Conservation (phyloP, 2,329 filamentous ascomycete species). For the Exophiala spinifera region DNA sequence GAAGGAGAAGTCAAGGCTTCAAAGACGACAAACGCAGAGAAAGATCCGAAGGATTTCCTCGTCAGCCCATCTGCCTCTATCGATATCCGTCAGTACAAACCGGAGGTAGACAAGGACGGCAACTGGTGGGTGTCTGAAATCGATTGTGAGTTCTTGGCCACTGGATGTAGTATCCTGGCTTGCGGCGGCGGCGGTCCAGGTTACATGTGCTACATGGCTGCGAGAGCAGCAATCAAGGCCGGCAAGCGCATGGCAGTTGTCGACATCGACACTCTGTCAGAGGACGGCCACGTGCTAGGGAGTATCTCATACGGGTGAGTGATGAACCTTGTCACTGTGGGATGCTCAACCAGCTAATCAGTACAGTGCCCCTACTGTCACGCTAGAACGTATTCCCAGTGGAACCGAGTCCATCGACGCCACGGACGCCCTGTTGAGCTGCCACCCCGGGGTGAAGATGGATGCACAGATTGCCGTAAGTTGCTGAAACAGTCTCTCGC, state of each 20-base stretch:
- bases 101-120: constrained; percentile 31
- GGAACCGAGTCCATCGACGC: constrained; percentile 17
- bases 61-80: constrained; percentile 29
- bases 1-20: constrained; percentile 36
- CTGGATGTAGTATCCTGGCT: constrained; percentile 49
- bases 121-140: constrained; percentile 47
- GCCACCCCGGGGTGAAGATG: constrained; percentile 12
- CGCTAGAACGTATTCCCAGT: constrained; percentile 13
- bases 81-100: constrained; percentile 33
- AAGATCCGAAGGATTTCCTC: constrained; percentile 10
- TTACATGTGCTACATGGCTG: constrained; percentile 32
- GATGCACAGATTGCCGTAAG: constrained; percentile 33
- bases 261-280: constrained; percentile 13
- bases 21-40: constrained; percentile 8
- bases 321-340: not conserved
- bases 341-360: not conserved
- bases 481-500: not conserved
- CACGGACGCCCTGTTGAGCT: constrained; percentile 9
- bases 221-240: constrained; percentile 8
- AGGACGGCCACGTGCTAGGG: constrained; percentile 8
- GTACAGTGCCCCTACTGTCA: constrained; percentile 10
- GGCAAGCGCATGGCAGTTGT: constrained; percentile 12
- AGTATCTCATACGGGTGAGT: constrained; percentile 13
- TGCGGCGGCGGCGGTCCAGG: constrained; percentile 49
- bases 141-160: constrained; percentile 46